A percentile compares a stretch with the other conserved stretches of the same genome.
These are phyloP conservation scores for Wilhelminamyces savonicus DNA, from an alignment of 805 yeast genomes.

Conservation along the genomic window DNA sequence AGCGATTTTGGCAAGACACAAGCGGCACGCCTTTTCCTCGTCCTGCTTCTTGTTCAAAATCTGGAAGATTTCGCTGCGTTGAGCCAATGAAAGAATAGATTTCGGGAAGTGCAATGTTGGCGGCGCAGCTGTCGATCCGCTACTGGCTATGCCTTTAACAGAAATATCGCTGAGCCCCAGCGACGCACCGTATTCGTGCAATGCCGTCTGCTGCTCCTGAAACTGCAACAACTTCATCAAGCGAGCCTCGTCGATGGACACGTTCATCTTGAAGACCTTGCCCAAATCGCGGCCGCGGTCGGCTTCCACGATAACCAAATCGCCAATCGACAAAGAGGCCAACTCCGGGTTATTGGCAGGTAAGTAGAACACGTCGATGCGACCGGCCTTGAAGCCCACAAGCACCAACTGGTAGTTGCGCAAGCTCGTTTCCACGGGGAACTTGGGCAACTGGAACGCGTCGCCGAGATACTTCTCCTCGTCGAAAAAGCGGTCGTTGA, in stretches of 20 bases:
- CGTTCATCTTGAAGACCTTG: slow-evolving; percentile 49
- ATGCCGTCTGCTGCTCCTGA: slow-evolving; percentile 66
- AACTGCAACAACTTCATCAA: slow-evolving; percentile 58
- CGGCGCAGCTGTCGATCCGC: slow-evolving; percentile 22
- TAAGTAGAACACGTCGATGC: slow-evolving; percentile 70
- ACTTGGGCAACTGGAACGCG: slow-evolving; percentile 28
- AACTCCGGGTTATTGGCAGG: slow-evolving; percentile 27
- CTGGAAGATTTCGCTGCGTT: slow-evolving; percentile 52
- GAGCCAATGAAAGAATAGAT: slow-evolving; percentile 59
- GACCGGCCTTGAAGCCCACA: slow-evolving; percentile 72
- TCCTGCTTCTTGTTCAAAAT: slow-evolving; percentile 54
- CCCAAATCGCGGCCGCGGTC: slow-evolving; percentile 80
- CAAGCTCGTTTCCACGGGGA: slow-evolving; percentile 23
- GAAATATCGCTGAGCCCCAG: background rate
- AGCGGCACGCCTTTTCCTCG: slow-evolving; percentile 44
- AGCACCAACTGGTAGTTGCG: slow-evolving; percentile 8
- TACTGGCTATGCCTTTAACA: too few species aligned
- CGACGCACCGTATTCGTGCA: slow-evolving; percentile 25
- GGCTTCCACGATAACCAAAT: slow-evolving; percentile 77
- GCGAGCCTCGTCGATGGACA: slow-evolving; percentile 62
- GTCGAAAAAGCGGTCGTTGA: slow-evolving; percentile 21
- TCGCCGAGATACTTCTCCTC: slow-evolving; percentile 25
- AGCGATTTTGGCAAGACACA: slow-evolving; percentile 53
- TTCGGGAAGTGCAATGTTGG: slow-evolving; percentile 59
- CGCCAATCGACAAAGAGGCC: slow-evolving; percentile 42